A percentile compares a stretch with the other conserved stretches of the same genome.
phyloP scores from a whole-genome alignment of 768 basidiomycete species.

The Boletus vermiculosoides region DNA sequence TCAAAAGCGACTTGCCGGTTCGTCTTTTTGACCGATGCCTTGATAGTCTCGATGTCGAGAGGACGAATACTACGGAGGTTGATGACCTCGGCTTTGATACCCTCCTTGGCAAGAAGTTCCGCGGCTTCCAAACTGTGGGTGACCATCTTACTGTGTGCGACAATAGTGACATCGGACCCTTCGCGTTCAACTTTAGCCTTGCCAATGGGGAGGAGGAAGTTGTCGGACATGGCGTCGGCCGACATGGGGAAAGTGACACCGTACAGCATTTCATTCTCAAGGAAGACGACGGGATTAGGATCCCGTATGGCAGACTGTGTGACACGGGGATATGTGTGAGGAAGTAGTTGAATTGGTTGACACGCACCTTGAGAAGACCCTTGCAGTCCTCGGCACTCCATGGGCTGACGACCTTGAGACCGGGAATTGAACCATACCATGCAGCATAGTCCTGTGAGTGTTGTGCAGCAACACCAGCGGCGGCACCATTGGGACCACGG shows the following conservation, averaged over 20 bases:
- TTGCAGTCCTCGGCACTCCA: slow-evolving; percentile 99
- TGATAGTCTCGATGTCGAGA: slow-evolving; percentile 97
- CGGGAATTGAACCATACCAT: slow-evolving; percentile 92
- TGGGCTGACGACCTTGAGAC: slow-evolving; percentile 95
- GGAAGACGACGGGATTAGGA: slow-evolving; percentile 97
- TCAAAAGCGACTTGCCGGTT: slow-evolving; percentile 62
- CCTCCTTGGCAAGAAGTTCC: slow-evolving; percentile 90
- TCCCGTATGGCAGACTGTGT: slow-evolving; percentile 91
- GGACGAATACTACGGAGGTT: slow-evolving; percentile 96
- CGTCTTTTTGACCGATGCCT: slow-evolving; percentile 97
- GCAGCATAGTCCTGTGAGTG: slow-evolving; percentile 98
- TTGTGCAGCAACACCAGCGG: slow-evolving; percentile 93
- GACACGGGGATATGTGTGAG: neutral
- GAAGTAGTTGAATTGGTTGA: neutral
- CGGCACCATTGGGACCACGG: slow-evolving; percentile 99
- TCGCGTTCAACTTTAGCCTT: slow-evolving; percentile 95
- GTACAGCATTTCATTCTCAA: slow-evolving; percentile 99
- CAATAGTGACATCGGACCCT: slow-evolving; percentile 91
- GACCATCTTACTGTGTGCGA: slow-evolving; percentile 99
- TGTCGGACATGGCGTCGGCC: slow-evolving; percentile 89
- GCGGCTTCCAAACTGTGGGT: slow-evolving; percentile 93
- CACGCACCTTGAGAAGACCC: slow-evolving; percentile 86
- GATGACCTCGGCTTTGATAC: slow-evolving; percentile 96
- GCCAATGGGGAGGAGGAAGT: slow-evolving; percentile 94
- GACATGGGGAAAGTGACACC: slow-evolving; percentile 98